Conservation (phyloP, 1,139 yeast species). For the Magnusiomyces paraingens region DNA sequence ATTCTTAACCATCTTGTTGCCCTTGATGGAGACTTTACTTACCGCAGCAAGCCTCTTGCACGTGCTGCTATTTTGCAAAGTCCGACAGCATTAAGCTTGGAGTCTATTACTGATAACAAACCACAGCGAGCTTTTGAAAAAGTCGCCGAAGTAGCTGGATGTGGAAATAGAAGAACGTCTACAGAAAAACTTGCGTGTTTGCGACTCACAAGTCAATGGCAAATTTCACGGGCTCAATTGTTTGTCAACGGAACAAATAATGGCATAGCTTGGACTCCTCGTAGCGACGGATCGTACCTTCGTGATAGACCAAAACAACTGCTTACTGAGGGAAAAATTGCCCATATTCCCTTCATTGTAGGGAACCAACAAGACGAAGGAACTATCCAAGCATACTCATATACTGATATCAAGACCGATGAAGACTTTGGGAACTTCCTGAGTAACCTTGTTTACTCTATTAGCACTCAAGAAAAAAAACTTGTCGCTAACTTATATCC, state of each 20-base stretch:
- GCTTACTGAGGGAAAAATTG: constrained; percentile 15
- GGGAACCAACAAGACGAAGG: constrained; percentile 26
- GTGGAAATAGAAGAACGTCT: constrained; percentile 12
- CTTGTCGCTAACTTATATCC: constrained; percentile 2
- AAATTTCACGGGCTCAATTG: no score
- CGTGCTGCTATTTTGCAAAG: constrained; percentile 27
- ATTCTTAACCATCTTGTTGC: constrained; percentile 23
- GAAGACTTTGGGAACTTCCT: constrained; percentile 7
- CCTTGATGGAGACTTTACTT: constrained; percentile 13
- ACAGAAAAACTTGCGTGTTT: constrained; percentile 16
- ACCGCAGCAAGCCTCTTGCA: constrained; percentile 16
- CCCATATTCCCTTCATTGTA: constrained; percentile 21
- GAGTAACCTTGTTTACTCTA: constrained; percentile 13
- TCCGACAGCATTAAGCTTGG: constrained; percentile 15
- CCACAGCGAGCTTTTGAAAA: constrained; percentile 11
- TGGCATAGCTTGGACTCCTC: constrained; percentile 18
- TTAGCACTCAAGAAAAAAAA: constrained; percentile 7
- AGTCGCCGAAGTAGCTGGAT: constrained; percentile 15
- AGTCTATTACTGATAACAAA: neutral
- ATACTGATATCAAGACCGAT: constrained; percentile 3
- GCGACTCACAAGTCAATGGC: constrained; percentile 9
- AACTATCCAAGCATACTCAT: constrained; percentile 12
- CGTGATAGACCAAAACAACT: constrained; percentile 14
- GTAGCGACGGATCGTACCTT: constrained; percentile 20
- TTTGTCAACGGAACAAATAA: no score